Conservation (phyloP, 176 grass and related monocot genomes). For the Chrysopogon serrulatus region DNA sequence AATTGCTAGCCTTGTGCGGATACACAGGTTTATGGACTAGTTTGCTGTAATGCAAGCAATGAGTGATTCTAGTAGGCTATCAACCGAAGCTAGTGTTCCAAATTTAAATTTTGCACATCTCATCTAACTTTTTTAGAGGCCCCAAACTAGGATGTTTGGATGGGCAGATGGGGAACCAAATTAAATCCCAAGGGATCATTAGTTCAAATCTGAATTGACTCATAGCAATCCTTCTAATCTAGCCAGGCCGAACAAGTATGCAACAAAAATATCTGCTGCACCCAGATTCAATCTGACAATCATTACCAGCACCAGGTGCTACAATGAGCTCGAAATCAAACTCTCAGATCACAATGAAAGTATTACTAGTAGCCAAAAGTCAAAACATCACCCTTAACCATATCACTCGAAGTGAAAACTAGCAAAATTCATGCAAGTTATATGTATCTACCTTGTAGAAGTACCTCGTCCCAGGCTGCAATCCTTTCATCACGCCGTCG, state of each 20-base stretch:
- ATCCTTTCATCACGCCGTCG: slow-evolving; percentile 72
- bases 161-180: not conserved
- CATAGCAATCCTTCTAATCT: too few species aligned
- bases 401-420: not conserved
- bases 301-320: not conserved
- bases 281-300: not conserved
- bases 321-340: not conserved
- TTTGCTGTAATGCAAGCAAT: not conserved
- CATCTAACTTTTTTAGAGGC: too few species aligned
- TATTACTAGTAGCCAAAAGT: too few species aligned
- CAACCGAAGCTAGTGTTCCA: not conserved
- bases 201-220: not conserved
- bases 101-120: too few species aligned
- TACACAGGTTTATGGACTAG: not conserved
- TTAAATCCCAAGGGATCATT: not conserved
- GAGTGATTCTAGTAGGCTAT: not conserved
- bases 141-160: not conserved
- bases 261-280: too few species aligned
- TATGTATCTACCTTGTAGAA: slow-evolving; percentile 66
- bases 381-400: too few species aligned
- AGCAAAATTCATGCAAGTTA: not conserved
- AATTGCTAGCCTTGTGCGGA: not conserved
- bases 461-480: slow-evolving; percentile 63
- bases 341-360: not conserved
- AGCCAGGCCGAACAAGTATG: too few species aligned